These are phyloP conservation scores for Orobanche coerulescens DNA, from an alignment of 257 asterid species.

Conservation along the genomic window DNA sequence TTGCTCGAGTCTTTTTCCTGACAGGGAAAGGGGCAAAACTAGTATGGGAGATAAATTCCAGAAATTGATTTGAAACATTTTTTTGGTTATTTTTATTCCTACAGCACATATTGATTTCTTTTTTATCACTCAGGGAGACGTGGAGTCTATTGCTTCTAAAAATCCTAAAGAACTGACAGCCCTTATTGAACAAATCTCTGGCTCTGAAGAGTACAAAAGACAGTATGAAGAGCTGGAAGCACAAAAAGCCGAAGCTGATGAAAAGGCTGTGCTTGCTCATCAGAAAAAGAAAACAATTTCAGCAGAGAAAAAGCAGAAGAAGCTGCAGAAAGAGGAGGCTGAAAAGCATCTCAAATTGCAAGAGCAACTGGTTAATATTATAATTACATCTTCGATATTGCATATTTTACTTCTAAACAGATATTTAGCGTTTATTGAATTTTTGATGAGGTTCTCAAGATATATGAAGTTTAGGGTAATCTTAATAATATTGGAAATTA, in stretches of 20 bases:
- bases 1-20: neutral
- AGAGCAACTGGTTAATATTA: slow-evolving; percentile 58
- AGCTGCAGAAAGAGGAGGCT: slow-evolving; percentile 96
- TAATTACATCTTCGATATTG: slow-evolving; percentile 9
- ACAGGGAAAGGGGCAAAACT: neutral
- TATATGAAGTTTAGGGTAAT: slow-evolving; percentile 5
- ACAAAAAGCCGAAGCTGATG: slow-evolving; percentile 83
- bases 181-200: slow-evolving; percentile 90
- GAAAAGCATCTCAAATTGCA: slow-evolving; percentile 89
- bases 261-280: slow-evolving; percentile 85
- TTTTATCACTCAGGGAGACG: slow-evolving; percentile 70
- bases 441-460: slow-evolving; percentile 4
- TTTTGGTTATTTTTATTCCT: slow-evolving; percentile 7
- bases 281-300: slow-evolving; percentile 83
- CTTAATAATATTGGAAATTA: slow-evolving; percentile 5
- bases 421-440: slow-evolving; percentile 15
- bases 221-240: slow-evolving; percentile 77
- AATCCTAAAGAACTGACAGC: slow-evolving; percentile 86
- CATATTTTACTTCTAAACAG: neutral
- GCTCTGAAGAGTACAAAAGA: slow-evolving; percentile 85
- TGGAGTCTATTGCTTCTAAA: slow-evolving; percentile 93
- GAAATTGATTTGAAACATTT: neutral
- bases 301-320: slow-evolving; percentile 82
- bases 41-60: neutral
- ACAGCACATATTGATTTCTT: neutral